Conservation (phyloP, 2,329 filamentous ascomycete species). For the Gnomoniopsis sp. region DNA sequence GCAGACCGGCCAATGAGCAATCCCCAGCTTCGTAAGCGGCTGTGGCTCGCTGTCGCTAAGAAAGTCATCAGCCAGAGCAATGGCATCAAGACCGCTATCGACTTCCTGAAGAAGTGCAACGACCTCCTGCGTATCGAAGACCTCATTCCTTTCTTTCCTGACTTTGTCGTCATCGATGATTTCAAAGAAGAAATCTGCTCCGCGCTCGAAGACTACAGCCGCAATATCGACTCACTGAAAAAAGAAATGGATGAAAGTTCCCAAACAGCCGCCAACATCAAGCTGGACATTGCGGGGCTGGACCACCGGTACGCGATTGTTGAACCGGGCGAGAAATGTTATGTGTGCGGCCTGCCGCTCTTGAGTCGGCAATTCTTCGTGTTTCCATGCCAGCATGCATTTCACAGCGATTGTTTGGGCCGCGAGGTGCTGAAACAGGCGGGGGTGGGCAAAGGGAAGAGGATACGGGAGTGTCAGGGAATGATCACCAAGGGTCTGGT, state of each 20-base stretch:
- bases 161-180: conserved; percentile 97
- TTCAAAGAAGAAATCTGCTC: conserved; percentile 98
- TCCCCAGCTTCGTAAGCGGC: conserved; percentile 78
- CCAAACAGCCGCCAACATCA: conserved; percentile 85
- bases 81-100: conserved; percentile 89
- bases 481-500: conserved; percentile 76
- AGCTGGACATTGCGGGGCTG: conserved; percentile 79
- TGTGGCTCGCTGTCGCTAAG: conserved; percentile 93
- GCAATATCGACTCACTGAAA: conserved; percentile 83
- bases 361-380: conserved; percentile 94
- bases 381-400: conserved; percentile 96
- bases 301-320: conserved; percentile 93
- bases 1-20: conserved; percentile 82
- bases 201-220: conserved; percentile 88
- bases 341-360: conserved; percentile 79
- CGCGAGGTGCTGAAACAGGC: conserved; percentile 80
- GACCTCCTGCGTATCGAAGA: conserved; percentile 94
- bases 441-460: conserved; percentile 69
- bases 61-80: conserved; percentile 86
- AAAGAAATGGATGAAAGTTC: conserved; percentile 95
- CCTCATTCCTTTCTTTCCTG: conserved; percentile 95
- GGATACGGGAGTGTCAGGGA: conserved; percentile 81
- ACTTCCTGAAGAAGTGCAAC: conserved; percentile 79
- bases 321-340: conserved; percentile 92
- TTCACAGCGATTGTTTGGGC: conserved; percentile 92